Percentiles rank a stretch among this genome's conserved stretches.
These are phyloP conservation scores for Rhynchosporium secalis DNA, from an alignment of 2,329 filamentous ascomycete genomes.

Conservation along the genomic window DNA sequence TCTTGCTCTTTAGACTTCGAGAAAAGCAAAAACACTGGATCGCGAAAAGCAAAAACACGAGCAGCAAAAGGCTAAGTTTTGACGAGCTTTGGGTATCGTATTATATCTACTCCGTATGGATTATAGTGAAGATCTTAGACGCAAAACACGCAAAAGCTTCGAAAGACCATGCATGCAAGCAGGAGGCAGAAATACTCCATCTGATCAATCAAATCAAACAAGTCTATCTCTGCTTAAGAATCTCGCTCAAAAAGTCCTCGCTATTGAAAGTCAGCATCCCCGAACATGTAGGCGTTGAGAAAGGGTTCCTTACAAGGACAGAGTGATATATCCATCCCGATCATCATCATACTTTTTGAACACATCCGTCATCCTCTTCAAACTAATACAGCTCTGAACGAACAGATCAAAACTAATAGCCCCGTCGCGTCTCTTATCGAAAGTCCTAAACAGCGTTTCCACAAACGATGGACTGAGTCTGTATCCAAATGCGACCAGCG, in stretches of 20 bases:
- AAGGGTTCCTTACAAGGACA: slow-evolving; percentile 58
- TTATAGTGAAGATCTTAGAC: slow-evolving; percentile 16
- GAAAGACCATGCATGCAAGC: slow-evolving; percentile 8
- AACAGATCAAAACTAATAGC: slow-evolving; percentile 93
- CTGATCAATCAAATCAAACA: neutral
- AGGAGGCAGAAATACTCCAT: neutral
- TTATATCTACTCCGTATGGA: slow-evolving; percentile 22
- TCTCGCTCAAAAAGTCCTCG: slow-evolving; percentile 40
- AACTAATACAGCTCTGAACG: slow-evolving; percentile 92
- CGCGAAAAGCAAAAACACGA: neutral
- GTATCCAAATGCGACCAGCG: slow-evolving; percentile 91
- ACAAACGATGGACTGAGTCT: slow-evolving; percentile 83
- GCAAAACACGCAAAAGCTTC: slow-evolving; percentile 8
- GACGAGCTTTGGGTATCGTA: slow-evolving; percentile 28
- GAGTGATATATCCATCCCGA: slow-evolving; percentile 85
- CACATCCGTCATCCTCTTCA: slow-evolving; percentile 98
- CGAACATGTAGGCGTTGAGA: neutral
- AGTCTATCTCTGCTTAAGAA: slow-evolving; percentile 36
- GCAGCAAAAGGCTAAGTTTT: neutral
- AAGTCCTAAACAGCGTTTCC: slow-evolving; percentile 80
- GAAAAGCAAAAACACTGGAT: neutral
- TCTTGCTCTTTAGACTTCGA: neutral
- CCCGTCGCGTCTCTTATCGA: slow-evolving; percentile 73
- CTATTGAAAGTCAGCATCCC: slow-evolving; percentile 22
- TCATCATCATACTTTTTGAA: slow-evolving; percentile 99